These are phyloP conservation scores for Pistacia integerrima DNA, from an alignment of 345 rosid genomes.

Conservation along the genomic window DNA sequence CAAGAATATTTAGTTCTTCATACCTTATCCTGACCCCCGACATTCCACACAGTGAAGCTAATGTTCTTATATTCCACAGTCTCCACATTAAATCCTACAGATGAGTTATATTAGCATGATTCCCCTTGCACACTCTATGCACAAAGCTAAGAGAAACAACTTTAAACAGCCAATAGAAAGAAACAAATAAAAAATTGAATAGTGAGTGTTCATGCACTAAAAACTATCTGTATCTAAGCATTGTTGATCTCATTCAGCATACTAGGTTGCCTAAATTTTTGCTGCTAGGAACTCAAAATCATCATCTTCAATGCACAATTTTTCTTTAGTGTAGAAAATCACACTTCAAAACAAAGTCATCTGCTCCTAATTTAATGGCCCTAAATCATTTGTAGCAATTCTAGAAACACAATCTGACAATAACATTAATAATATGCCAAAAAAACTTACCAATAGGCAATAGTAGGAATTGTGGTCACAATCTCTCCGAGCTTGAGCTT, in stretches of 20 bases:
- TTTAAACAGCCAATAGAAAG: not conserved
- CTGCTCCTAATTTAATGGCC: not conserved
- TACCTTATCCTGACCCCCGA: slow-evolving; percentile 93
- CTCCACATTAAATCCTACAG: slow-evolving; percentile 83
- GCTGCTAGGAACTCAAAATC: not conserved
- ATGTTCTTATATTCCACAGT: slow-evolving; percentile 89
- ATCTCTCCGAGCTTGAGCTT: slow-evolving; percentile 73
- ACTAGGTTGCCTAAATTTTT: not conserved
- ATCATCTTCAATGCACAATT: not conserved
- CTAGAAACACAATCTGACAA: too few species aligned
- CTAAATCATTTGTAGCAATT: not conserved
- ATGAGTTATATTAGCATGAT: not conserved
- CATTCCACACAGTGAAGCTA: slow-evolving; percentile 96
- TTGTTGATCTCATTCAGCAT: not conserved
- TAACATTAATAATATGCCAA: too few species aligned
- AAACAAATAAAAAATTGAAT: not conserved
- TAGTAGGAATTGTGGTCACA: slow-evolving; percentile 64
- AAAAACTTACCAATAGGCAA: slow-evolving; percentile 36
- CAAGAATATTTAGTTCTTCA: not conserved
- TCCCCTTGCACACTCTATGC: not conserved
- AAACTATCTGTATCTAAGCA: not conserved
- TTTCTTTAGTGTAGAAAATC: not conserved
- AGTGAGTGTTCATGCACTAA: not conserved
- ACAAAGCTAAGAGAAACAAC: not conserved
- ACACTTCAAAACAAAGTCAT: not conserved